Base-by-base conservation (phyloP, 1,139 yeast species). In the Kodamaea derodonti region DNA sequence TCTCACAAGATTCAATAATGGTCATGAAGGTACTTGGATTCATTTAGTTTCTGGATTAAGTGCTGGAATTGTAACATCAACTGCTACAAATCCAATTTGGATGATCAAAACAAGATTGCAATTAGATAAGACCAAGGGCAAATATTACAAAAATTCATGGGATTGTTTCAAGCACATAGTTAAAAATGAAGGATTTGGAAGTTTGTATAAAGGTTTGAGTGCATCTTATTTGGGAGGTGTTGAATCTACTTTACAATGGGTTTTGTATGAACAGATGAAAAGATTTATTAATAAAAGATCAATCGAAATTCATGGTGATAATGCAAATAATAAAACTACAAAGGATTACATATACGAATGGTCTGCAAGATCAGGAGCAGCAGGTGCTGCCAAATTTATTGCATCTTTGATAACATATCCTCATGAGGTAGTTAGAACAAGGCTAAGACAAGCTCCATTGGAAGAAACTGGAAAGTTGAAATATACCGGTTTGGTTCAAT, bases 71-170 rank as follows among this genome's bases (percentile, higher is more conserved):
- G 94, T 84, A 14, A 94, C 98, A 0, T 84, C 97, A 3, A 92
- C 98, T 0, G 95, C 94, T n/a, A 94, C 99, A 0, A 94, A 94
- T 56, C 99, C 99, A n/a, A 94, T 94, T 37, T 94, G 99, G 99
- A 69, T 94, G 45, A 83, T 94, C 40, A 94, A 94, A 58, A 94
- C 99, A 1, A 73, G 99, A 51, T 72, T 94, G 32, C 99, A 94
- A 54, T 71, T 94, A 38, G 98, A 92, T 57, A 84, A 81, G 54
- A 61, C 76, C 13, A 71, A 73, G 33, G 72, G 74, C 11, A 78
- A 80, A 43, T 72, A 73, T 45, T 92, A 90, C 58, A 81, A 73
- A 40, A 90, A 84, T 59, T 85, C 96, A 4, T 73, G 82, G 75
- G 97, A 92, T 56, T 92, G 97, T 56, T 58, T 86, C 27, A 70